Evolutionary conservation across 352 stramenopile species (phyloP).

Genomic region (Pythium angustatum): DNA sequence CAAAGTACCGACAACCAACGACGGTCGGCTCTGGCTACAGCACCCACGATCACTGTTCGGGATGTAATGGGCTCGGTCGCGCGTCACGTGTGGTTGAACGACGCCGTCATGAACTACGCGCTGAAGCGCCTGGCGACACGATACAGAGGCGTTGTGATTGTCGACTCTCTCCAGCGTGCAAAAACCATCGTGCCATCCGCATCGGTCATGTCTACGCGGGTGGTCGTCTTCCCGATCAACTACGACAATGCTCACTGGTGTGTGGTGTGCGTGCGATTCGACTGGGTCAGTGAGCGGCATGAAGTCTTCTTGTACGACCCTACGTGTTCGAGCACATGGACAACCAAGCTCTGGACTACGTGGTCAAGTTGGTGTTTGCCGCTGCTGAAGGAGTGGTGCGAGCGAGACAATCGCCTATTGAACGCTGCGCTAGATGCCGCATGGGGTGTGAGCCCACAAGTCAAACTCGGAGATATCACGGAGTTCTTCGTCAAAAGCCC

Average conservation of each 20-base stretch:
- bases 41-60: not conserved
- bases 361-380: not conserved
- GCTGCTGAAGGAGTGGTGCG: not conserved
- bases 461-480: not conserved
- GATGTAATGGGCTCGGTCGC: not conserved
- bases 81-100: not conserved
- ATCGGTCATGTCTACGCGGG: not conserved
- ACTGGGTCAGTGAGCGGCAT: not conserved
- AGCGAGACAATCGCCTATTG: not conserved
- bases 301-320: not conserved
- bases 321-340: not conserved
- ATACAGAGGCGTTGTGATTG: slow-evolving; percentile 7
- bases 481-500: not conserved
- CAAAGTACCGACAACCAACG: too few relatives aligned
- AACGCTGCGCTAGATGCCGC: not conserved
- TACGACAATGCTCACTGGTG: not conserved
- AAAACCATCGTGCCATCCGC: not conserved
- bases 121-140: not conserved
- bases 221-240: not conserved
- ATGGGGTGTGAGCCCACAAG: not conserved
- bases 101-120: not conserved
- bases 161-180: not conserved
- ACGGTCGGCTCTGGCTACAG: not conserved
- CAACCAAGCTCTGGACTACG: not conserved
- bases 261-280: not conserved